Evolutionary conservation across 257 asterid species (phyloP).

Genomic region (Solanum bulbocastanum): DNA sequence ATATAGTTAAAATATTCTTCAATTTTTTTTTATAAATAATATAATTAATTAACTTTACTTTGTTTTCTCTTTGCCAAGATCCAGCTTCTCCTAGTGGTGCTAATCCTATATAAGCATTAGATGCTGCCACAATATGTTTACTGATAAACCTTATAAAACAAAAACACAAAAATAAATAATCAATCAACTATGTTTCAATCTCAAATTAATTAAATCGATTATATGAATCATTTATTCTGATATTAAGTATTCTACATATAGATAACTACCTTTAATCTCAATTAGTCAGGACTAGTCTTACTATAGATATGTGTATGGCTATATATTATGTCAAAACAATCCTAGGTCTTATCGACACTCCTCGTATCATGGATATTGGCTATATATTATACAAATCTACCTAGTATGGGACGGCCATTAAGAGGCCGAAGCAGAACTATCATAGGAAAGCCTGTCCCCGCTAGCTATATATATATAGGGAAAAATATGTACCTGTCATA

Average conservation of each 20-base stretch:
- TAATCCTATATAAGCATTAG: constrained; percentile 41
- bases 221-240: too few relatives aligned
- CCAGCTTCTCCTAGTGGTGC: constrained; percentile 49
- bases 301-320: neutral
- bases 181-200: neutral
- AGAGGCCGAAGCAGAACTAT: neutral
- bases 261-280: too few relatives aligned
- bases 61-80: constrained; percentile 65
- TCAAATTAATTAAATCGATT: neutral
- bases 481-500: constrained; percentile 23
- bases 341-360: neutral
- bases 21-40: neutral
- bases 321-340: neutral
- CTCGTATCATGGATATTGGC: neutral
- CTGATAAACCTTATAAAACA: constrained; percentile 21
- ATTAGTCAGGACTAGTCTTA: too few relatives aligned
- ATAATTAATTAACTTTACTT: constrained; percentile 15
- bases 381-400: neutral
- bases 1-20: neutral
- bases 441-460: neutral
- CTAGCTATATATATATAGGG: too few relatives aligned
- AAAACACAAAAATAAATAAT: neutral
- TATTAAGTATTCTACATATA: too few relatives aligned
- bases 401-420: neutral
- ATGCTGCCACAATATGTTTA: constrained; percentile 25